Base-by-base conservation (phyloP, 1,139 yeast species). In the Pichia inconspicua region DNA sequence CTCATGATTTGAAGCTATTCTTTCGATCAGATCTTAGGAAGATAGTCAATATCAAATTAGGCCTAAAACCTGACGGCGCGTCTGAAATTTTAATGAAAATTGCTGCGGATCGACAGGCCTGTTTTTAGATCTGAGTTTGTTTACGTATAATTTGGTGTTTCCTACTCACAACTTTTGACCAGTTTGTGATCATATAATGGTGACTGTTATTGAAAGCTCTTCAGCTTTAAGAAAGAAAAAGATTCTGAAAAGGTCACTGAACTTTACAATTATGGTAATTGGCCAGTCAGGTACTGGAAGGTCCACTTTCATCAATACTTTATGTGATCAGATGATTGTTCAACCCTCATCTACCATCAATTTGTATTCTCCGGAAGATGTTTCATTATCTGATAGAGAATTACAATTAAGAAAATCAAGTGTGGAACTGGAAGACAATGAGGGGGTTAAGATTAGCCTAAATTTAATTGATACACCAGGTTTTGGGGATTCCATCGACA, bases 271-370 rank as follows among this genome's bases (percentile, higher is more conserved):
- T 47, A 75, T 78, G 82, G 73, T 77, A 47, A 70, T 78, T 53
- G 84, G 83, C 27, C 79, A 77, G 59, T 71, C 78, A 55, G 84
- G 84, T 1, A 63, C 71, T 15, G 84, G 84, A 19, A 68, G 83
- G 55, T 77, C 82, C 14, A 78, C 82, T 14, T 74, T 78, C 53
- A 77, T 78, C 61, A 78, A 78, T 60, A 75, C 82, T 12, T 70
- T 84, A 50, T 90, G 97, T 69, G 96, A 95, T 42, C 95, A 92
- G 55, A 82, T 84, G 57, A 83, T 82, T 37, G 82, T 82, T 35
- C 79, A 72, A 44, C 66, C 72, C 1, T 71, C 79, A 1, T 68
- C 75, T 1, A 70, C 78, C 9, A 51, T 50, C 11, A 51, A 50
- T 11, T 60, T 70, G 35, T 68, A 74, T 52, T 60, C 73, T 22